Evolutionary conservation across 768 basidiomycete species (phyloP).

Genomic region (Lentinula raphanica): DNA sequence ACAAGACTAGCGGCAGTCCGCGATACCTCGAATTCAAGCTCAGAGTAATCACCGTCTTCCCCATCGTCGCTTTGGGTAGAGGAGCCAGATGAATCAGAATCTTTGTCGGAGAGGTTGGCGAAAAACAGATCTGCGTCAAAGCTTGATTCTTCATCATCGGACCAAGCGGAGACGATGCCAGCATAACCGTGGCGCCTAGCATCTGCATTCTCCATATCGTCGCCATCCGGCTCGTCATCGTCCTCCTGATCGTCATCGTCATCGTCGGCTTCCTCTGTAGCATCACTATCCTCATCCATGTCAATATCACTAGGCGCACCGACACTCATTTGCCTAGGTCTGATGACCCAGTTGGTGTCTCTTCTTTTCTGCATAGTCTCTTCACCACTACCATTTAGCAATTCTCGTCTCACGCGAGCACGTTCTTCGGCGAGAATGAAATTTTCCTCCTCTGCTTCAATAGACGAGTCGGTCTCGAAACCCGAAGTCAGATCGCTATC

Average conservation of each 20-base stretch:
- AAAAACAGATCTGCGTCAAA: conserved; percentile 86
- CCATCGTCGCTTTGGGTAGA: conserved; percentile 29
- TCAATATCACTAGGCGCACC: conserved; percentile 52
- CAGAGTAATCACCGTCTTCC: conserved; percentile 43
- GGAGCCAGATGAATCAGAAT: conserved; percentile 17
- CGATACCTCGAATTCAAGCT: conserved; percentile 27
- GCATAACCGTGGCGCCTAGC: conserved; percentile 38
- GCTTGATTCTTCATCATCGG: conserved; percentile 67
- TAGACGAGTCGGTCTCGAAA: conserved; percentile 49
- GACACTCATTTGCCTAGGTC: conserved; percentile 67
- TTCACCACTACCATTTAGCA: conserved; percentile 49
- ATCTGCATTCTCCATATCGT: conserved; percentile 40
- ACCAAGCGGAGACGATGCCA: conserved; percentile 73
- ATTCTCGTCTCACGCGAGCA: conserved; percentile 56
- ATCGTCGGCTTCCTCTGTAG: conserved; percentile 57
- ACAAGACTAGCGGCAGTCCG: conserved; percentile 24
- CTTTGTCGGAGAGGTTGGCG: conserved; percentile 63
- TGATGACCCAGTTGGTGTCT: conserved; percentile 55
- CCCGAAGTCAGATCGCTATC: conserved; percentile 31
- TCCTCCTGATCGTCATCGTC: conserved; percentile 30
- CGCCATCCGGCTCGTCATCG: conserved; percentile 29
- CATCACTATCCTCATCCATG: conserved; percentile 58
- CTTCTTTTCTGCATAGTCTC: conserved; percentile 14
- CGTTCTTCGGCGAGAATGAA: conserved; percentile 49
- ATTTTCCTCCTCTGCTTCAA: conserved; percentile 58